These are phyloP conservation scores for Limnomonas spitsbergensis DNA, from an alignment of 139 green algal genomes.

Conservation along the genomic window DNA sequence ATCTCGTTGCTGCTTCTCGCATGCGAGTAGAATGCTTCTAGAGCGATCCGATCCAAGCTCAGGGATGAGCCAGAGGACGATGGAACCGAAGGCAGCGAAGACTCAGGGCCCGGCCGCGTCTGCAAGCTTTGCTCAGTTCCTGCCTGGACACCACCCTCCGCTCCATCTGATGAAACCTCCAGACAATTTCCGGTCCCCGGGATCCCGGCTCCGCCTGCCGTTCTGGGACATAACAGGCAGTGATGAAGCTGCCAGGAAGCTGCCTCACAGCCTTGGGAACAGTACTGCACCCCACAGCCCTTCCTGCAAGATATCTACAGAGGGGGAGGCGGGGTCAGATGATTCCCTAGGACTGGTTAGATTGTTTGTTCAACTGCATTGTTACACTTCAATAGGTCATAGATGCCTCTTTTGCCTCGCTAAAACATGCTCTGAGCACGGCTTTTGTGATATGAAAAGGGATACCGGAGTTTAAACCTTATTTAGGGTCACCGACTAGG, in stretches of 20 bases:
- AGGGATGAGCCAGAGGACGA: too few relatives aligned
- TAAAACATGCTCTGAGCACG: not conserved
- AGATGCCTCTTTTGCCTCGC: not conserved
- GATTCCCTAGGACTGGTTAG: too few relatives aligned
- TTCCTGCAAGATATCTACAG: conserved; percentile 46
- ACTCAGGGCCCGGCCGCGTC: too few relatives aligned
- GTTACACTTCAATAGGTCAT: not conserved
- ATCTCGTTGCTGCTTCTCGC: not conserved
- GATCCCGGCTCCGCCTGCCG: not conserved
- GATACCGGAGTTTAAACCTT: too few relatives aligned
- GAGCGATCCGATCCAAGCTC: too few relatives aligned
- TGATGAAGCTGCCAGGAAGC: conserved; percentile 55
- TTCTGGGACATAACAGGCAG: conserved; percentile 49
- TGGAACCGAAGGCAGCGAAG: too few relatives aligned
- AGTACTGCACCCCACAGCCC: conserved; percentile 52
- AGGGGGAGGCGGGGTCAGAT: not conserved
- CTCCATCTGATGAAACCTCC: not conserved
- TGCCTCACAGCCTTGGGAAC: conserved; percentile 44
- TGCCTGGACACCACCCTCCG: too few relatives aligned
- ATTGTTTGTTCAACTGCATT: not conserved
- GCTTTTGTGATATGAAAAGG: too few relatives aligned
- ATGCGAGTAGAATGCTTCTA: not conserved
- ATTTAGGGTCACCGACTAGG: not conserved
- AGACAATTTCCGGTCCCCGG: not conserved
- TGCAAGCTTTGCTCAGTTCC: not conserved